Percentiles rank a stretch among this genome's conserved stretches.
phyloP scores from a whole-genome alignment of 495 filamentous ascomycete genomes.

The Amniculicola lignicola region DNA sequence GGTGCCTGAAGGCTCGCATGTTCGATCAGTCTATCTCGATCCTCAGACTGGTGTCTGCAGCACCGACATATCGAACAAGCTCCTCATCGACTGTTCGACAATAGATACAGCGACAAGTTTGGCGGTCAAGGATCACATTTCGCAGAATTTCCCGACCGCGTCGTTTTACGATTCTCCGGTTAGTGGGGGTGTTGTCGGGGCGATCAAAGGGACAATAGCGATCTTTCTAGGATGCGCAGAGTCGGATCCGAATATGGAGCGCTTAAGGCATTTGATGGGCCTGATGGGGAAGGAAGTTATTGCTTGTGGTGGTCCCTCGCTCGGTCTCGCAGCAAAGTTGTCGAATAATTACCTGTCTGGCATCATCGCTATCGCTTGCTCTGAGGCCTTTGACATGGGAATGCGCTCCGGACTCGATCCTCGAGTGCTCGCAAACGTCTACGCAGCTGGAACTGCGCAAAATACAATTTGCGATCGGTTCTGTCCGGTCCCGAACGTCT shows the following conservation, averaged over 20 bases:
- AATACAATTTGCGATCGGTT: constrained; percentile 51
- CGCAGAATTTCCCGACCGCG: constrained; percentile 35
- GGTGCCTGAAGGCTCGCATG: constrained; percentile 44
- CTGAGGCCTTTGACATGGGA: constrained; percentile 56
- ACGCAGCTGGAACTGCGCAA: constrained; percentile 50
- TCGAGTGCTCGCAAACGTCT: constrained; percentile 47
- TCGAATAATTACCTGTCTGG: constrained; percentile 56
- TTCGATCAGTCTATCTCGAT: constrained; percentile 43
- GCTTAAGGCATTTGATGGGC: constrained; percentile 39
- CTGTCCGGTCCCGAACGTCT: constrained; percentile 52
- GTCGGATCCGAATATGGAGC: constrained; percentile 37
- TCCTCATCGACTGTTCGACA: constrained; percentile 48
- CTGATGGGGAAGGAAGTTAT: constrained; percentile 51
- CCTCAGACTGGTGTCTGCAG: constrained; percentile 40
- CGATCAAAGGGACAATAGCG: constrained; percentile 48
- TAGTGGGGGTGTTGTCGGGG: constrained; percentile 49
- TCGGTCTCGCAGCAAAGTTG: constrained; percentile 54
- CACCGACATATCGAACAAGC: constrained; percentile 35
- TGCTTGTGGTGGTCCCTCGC: constrained; percentile 50
- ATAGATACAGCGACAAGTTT: constrained; percentile 47
- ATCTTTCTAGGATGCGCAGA: constrained; percentile 50
- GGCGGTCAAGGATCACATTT: constrained; percentile 40
- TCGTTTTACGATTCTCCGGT: constrained; percentile 48
- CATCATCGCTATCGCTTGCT: constrained; percentile 51
- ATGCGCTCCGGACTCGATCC: constrained; percentile 53